These are phyloP conservation scores for Ceratocystis lukuohia DNA, from an alignment of 2,329 filamentous ascomycete genomes.

Conservation along the genomic window DNA sequence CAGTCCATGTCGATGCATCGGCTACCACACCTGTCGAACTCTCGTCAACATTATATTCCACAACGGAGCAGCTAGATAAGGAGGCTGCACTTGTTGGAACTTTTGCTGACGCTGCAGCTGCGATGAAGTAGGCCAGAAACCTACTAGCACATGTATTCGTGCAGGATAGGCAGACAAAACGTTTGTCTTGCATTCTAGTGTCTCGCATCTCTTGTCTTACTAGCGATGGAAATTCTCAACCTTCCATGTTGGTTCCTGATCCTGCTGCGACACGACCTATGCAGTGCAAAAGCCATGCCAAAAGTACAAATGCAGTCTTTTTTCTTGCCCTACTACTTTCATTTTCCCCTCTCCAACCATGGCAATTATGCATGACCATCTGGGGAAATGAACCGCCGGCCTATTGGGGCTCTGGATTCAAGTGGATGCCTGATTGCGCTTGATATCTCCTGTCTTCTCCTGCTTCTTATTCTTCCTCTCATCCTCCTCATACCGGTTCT, in stretches of 20 bases:
- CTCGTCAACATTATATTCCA: neutral
- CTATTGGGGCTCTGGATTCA: neutral
- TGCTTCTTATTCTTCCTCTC: neutral
- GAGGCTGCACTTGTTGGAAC: slow-evolving; percentile 43
- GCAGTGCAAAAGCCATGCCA: neutral
- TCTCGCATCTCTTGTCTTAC: neutral
- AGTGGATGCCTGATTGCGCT: neutral
- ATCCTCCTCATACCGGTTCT: neutral
- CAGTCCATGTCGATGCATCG: slow-evolving; percentile 30
- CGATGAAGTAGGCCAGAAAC: slow-evolving; percentile 26
- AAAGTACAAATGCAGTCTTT: neutral
- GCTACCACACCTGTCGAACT: slow-evolving; percentile 39
- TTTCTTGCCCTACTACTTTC: neutral
- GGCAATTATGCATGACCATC: neutral
- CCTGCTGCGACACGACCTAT: neutral
- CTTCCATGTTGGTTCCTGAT: neutral
- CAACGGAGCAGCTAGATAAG: slow-evolving; percentile 33
- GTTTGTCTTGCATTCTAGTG: too few species aligned
- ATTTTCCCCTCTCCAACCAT: neutral
- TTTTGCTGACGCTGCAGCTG: slow-evolving; percentile 45
- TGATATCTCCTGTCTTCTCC: neutral
- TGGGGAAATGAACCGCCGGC: neutral
- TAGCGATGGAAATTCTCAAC: neutral
- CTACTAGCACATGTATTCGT: too few species aligned
- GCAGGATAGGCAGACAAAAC: too few species aligned